Conservation (phyloP, 1,139 yeast genomes). For the Taiozyma sp. region DNA sequence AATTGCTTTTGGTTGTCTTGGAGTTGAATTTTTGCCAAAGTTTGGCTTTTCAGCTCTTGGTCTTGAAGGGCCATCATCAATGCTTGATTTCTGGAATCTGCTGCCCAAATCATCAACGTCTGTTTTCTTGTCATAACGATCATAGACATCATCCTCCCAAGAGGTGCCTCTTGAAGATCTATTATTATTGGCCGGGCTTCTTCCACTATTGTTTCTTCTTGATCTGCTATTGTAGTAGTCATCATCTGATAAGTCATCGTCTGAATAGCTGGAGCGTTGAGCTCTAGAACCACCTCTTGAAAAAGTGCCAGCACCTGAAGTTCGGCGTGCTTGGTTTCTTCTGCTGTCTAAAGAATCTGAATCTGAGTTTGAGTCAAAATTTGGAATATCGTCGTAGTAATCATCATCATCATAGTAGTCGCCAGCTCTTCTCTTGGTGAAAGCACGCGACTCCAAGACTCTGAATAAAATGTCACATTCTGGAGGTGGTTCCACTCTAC, state of each 20-base stretch:
- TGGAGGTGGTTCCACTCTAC: constrained; percentile 88
- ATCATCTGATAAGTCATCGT: constrained; percentile 21
- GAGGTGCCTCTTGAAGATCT: constrained; percentile 34
- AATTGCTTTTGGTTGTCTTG: constrained; percentile 70
- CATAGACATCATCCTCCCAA: constrained; percentile 88
- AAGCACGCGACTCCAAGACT: constrained; percentile 81
- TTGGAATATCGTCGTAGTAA: constrained; percentile 73
- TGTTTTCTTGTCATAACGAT: constrained; percentile 31
- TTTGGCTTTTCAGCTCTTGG: constrained; percentile 52
- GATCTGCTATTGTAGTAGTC: constrained; percentile 31
- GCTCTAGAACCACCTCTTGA: constrained; percentile 13
- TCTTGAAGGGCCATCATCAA: constrained; percentile 30
- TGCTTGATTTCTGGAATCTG: constrained; percentile 29
- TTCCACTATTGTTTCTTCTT: constrained; percentile 27
- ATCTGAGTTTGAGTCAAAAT: constrained; percentile 40
- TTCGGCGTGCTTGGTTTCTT: constrained; percentile 24
- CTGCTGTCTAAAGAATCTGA: constrained; percentile 31
- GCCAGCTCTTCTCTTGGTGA: constrained; percentile 51
- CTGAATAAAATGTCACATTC: constrained; percentile 89
- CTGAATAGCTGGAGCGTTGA: constrained; percentile 10
- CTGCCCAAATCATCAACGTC: constrained; percentile 31
- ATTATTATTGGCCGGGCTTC: constrained; percentile 25
- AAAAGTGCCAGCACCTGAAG: constrained; percentile 1
- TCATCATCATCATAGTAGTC: constrained; percentile 41
- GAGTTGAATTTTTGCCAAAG: constrained; percentile 31